Evolutionary conservation across 805 yeast genomes (phyloP), one percentile per base, ranked within the genome.

Genomic region (baker's yeast (Saccharomyces cerevisiae)): DNA sequence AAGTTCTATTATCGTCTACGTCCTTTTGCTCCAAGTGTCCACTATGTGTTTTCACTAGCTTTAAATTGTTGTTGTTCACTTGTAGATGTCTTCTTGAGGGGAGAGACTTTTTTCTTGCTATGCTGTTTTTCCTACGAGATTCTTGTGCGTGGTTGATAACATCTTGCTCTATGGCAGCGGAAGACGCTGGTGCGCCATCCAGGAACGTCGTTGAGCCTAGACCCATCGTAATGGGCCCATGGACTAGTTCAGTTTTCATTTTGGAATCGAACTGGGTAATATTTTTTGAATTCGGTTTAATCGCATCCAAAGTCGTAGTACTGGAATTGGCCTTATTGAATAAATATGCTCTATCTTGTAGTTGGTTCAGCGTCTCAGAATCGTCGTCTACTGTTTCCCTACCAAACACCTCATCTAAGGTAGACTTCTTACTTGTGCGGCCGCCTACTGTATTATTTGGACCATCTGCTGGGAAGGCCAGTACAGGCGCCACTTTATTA

Each of bases 381-480:
- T 77, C 80, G 50, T 80, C 84, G 53, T 75, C 76, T 53, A 76
- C 74, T 49, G 73, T 64, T 28, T 69, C 67, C 46, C 78, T 81
- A 21, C 97, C 97, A 68, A 89, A 86, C 3, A 91, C 89, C 65
- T 82, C 78, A 68, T 88, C 84, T 64, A 85, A 76, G 50, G 85
- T 84, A 43, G 84, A 79, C 47, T 79, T 79, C 63, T 82, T 85
- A 14, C 82, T 80, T 28, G 81, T 82, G 56, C 79, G 74, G 26
- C 95, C 96, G 48, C 59, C 59, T 46, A 61, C 55, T 4, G 60
- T 52, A 48, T 59, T 60, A 48, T 94, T 94, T 59, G 98, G 97
- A 0, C 98, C 97, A 71, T 92, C 96, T 6, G 80, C 87, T 0
- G 97, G 97, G 78, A 92, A 94, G 0, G 99, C 99, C 73, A 82